Base-by-base conservation (phyloP, 2,329 filamentous ascomycete genomes). In the Aspergillus sp. region DNA sequence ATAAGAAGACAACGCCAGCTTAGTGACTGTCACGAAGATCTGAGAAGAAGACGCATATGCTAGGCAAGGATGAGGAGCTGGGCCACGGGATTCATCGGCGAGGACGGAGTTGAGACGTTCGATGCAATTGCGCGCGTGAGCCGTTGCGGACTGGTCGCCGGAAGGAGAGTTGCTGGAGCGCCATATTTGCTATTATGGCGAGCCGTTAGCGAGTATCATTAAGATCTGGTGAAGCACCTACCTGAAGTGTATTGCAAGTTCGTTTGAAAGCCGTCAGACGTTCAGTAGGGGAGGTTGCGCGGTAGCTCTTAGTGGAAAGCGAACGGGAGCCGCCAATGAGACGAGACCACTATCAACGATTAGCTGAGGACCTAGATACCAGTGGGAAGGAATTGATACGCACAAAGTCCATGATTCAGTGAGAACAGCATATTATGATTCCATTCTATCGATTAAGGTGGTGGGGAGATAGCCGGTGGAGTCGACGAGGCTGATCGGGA, bases 1-100 rank as follows among this genome's bases (percentile, higher is more conserved):
- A 64, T 88, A 85, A 29, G 87, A 90, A 0, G 85, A 85, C 2
- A 88, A 82, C 3, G 90, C 90, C 54, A 97, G 90, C 69, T 95
- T 90, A 50, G 88, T 87, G 51, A 97, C 84, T 9, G 88, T 86
- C 5, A 89, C 83, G 65, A 95, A 98, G 40, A 96, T 86, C 64
- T 95, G 88, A 55, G 90, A 88, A 42, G 83, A 81, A 31, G 89
- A 83, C 47, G 88, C 87, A 68, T 91, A 96, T 57, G 85, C 78
- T 32, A 97, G 87, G 70, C 93, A 98, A 4, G 90, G 86, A 66
- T 97, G 91, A 6, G 91, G 91, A 27, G 90, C 79, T 5, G 90
- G 89, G 35, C 89, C 83, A 53, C 90, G 86, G 47, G 87, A 88
- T 70, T 97, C 91, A 70, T 96, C 90, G 69, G 82, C 85, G 51